These are phyloP conservation scores for Aspergillus ochraceus DNA, from an alignment of 2,329 filamentous ascomycete species.

Conservation along the genomic window DNA sequence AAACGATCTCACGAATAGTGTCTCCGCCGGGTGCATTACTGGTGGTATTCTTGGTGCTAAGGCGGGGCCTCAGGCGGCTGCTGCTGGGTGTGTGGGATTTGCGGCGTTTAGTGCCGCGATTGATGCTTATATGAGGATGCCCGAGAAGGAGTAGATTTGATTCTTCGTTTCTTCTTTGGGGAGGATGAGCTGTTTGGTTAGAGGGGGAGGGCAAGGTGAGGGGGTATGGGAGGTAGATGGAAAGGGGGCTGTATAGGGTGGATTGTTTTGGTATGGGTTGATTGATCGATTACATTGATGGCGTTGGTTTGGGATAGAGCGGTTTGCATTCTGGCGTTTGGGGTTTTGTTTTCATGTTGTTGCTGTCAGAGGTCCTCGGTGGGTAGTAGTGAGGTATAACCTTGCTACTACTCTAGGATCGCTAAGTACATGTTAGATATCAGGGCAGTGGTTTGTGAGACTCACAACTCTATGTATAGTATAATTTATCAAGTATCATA, in stretches of 20 bases:
- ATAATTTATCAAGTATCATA: not conserved
- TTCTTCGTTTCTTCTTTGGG: not conserved
- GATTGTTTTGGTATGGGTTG: not conserved
- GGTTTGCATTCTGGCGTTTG: no score
- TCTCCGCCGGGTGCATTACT: slow-evolving; percentile 84
- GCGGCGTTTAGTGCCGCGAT: slow-evolving; percentile 91
- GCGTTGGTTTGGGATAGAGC: not conserved
- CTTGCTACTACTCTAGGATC: no score
- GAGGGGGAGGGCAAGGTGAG: not conserved
- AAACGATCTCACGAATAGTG: slow-evolving; percentile 88
- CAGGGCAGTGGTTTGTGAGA: not conserved
- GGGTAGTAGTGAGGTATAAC: no score
- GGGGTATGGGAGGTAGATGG: no score
- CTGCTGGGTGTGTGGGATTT: slow-evolving; percentile 86
- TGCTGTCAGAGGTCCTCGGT: no score
- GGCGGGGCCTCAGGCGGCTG: slow-evolving; percentile 85
- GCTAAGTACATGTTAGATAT: not conserved
- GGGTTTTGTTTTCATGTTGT: no score
- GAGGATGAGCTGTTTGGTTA: not conserved
- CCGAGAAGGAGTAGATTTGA: slow-evolving; percentile 40
- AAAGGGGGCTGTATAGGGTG: no score
- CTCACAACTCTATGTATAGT: slow-evolving; percentile 3
- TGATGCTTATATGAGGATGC: slow-evolving; percentile 85
- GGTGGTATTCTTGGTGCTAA: slow-evolving; percentile 84
- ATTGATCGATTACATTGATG: not conserved